Base-by-base conservation (phyloP, 2,329 filamentous ascomycete genomes). In the Aspergillus floridensis region DNA sequence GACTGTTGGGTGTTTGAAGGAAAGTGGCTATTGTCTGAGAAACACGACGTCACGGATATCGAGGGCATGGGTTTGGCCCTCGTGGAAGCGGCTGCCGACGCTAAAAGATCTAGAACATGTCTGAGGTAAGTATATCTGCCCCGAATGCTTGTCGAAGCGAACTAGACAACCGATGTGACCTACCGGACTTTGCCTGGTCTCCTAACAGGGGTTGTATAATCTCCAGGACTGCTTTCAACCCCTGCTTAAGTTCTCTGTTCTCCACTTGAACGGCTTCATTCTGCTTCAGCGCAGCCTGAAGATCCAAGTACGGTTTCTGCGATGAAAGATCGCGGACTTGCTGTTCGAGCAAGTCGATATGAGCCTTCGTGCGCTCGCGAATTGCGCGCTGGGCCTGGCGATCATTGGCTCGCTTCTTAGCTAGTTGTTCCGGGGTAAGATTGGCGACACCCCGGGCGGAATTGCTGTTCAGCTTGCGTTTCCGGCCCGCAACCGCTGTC, bases 401-500 rank as follows among this genome's bases (percentile, higher is more conserved):
- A 73, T 96, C 91, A 84, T 96, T 96, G 70, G 91, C 91, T 64
- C 93, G 84, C 80, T 96, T 97, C 75, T 92, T 90, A 31, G 89
- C 91, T 60, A 96, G 84, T 77, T 96, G 93, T 62, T 93, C 90
- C 5, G 92, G 90, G 11, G 91, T 96, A 72, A 96, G 82, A 70
- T 90, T 93, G 64, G 92, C 91, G 58, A 96, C 92, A 64, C 90
- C 92, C 66, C 92, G 86, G 60, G 89, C 79, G 49, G 76, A 74
- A 24, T 73, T 65, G 59, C 68, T 75, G 46, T 72, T 71, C 57
- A 76, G 64, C 66, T 79, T 81, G 68, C 78, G 76, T 66, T 77
- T 78, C 58, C 74, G 71, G 53, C 74, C 74, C 24, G 71, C 69
- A 32, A 66, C 68, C 5, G 65, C 62, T 21, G 59, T 58, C 16